Evolutionary conservation across 345 rosid species (phyloP).

Genomic region (Eucalyptus cloeziana): DNA sequence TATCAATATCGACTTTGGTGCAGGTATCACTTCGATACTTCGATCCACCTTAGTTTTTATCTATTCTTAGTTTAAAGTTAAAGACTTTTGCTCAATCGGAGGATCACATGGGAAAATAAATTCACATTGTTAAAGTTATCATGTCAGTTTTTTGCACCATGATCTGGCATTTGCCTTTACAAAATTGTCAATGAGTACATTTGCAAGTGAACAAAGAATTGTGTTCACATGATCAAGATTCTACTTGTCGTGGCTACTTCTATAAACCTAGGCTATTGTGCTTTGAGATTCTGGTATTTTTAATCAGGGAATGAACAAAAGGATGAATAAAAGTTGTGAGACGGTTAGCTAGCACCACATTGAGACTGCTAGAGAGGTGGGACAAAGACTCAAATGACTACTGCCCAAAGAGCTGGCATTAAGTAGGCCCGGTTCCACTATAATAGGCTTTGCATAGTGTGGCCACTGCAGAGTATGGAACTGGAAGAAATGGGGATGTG

Average conservation of each 20-base stretch:
- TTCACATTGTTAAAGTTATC: neutral
- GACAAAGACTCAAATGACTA: neutral
- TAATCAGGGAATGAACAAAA: neutral
- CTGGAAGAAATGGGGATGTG: neutral
- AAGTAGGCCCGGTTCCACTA: neutral
- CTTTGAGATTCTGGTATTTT: neutral
- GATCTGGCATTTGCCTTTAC: neutral
- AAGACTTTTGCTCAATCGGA: neutral
- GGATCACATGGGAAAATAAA: neutral
- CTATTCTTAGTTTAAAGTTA: neutral
- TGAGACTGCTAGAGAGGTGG: neutral
- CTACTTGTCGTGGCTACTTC: neutral
- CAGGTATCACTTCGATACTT: constrained; percentile 22
- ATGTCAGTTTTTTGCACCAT: neutral
- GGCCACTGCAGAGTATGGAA: neutral
- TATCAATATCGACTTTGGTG: constrained; percentile 37
- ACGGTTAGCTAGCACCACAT: neutral
- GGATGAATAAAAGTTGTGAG: neutral
- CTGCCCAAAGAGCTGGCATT: neutral
- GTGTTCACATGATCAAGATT: neutral
- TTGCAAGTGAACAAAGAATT: neutral
- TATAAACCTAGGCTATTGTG: neutral
- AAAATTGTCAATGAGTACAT: neutral
- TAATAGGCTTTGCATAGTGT: neutral
- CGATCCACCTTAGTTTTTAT: neutral